Evolutionary conservation across 2,329 filamentous ascomycete genomes (phyloP), one percentile per base, ranked within the genome.

Genomic region (Talaromyces sp.): DNA sequence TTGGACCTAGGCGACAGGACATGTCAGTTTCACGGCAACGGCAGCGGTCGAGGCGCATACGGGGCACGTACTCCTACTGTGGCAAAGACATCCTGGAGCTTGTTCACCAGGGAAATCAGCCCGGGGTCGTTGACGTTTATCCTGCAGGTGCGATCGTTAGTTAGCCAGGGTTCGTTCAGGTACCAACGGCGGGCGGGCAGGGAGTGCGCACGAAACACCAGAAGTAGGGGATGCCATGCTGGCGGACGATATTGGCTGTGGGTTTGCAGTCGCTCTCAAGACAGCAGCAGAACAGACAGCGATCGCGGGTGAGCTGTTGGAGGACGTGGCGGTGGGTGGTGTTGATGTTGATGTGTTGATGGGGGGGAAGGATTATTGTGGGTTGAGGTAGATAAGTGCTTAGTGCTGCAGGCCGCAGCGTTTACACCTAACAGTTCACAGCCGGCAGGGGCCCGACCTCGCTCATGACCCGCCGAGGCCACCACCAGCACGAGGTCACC

Each of bases 11-110:
- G 71, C 51, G 54, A 66, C 61, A 59, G 62, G 65, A 69, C 65
- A 69, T 7, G 68, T 73, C 65, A 73, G 70, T 67, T 49, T 39
- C 55, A 47, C 61, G 58, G 36, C 54, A 60, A 55, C 64, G 55
- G 60, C 30, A 49, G 58, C 13, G 56, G 53, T 47, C 57, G 27
- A 59, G 33, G 55, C 19, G 55, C 57, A 63, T 17, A 55, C 19
- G 32, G 32, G 19, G 22, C 17, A 84, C 86, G 68, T 82, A 89
- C 87, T 70, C 95, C 95, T 70, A 99, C 95, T 49, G 95, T 98
- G 65, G 93, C 89, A 76, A 99, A 99, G 70, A 99, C 95, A 91
- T 99, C 95, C 77, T 99, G 95, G 55, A 99, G 88, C 83, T 96
- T 98, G 84, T 99, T 99, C 76, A 99, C 95, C 70, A 98, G 89